phyloP scores from a whole-genome alignment of 2,329 filamentous ascomycete species.

The Talaromyces piceae region DNA sequence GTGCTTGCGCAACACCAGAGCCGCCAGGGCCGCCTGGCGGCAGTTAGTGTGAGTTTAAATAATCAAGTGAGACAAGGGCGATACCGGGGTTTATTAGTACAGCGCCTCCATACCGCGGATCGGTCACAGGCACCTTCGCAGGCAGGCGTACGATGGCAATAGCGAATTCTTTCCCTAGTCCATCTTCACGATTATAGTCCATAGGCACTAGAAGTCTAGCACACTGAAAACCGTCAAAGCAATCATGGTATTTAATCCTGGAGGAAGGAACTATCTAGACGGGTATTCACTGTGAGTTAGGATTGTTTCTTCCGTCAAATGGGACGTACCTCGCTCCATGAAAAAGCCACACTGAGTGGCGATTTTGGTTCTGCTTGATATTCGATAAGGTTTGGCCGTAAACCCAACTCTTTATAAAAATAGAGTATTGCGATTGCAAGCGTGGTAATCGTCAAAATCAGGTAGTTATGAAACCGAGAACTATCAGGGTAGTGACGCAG shows the following conservation, averaged over 20 bases:
- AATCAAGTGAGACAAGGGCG: not conserved
- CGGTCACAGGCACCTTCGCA: slow-evolving; percentile 33
- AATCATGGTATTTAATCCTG: slow-evolving; percentile 31
- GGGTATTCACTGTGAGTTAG: not conserved
- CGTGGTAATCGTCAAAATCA: not conserved
- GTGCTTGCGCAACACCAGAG: slow-evolving; percentile 31
- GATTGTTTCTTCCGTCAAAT: not conserved
- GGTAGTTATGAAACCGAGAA: not conserved
- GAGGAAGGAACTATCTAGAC: slow-evolving; percentile 21
- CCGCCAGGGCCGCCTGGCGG: slow-evolving; percentile 38
- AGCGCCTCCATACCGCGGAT: slow-evolving; percentile 40
- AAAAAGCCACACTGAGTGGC: not conserved
- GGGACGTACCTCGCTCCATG: slow-evolving; percentile 5
- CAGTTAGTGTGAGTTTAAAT: not conserved
- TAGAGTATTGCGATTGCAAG: not conserved
- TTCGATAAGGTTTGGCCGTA: not conserved
- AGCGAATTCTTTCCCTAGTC: slow-evolving; percentile 26
- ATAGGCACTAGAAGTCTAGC: slow-evolving; percentile 45
- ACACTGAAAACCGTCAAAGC: slow-evolving; percentile 42
- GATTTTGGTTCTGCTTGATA: not conserved
- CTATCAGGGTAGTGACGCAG: not conserved
- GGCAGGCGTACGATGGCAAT: slow-evolving; percentile 43
- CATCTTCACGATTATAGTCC: slow-evolving; percentile 35
- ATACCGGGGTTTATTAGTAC: slow-evolving; percentile 42
- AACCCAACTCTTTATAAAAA: not conserved